These are phyloP conservation scores for Yarrowia sp. DNA, from an alignment of 805 yeast genomes.

Conservation along the genomic window DNA sequence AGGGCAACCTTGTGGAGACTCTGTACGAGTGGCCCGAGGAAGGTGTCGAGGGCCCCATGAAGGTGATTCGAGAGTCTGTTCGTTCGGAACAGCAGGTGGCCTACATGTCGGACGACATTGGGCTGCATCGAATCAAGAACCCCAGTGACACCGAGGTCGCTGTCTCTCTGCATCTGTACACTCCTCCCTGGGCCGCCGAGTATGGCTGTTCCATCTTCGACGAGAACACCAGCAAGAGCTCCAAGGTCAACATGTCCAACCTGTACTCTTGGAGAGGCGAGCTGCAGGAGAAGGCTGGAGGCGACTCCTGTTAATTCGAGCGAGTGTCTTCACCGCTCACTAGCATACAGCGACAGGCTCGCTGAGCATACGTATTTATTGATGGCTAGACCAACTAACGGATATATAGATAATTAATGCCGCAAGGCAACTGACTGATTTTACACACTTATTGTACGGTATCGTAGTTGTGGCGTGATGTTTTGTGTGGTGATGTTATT, in stretches of 20 bases:
- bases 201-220: conserved; percentile 48
- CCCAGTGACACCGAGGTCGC: conserved; percentile 46
- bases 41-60: conserved; percentile 32
- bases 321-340: too few species aligned
- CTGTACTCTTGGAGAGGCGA: conserved; percentile 62
- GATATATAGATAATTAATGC: neutral
- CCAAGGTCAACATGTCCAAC: conserved; percentile 57
- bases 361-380: neutral
- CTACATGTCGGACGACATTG: conserved; percentile 64
- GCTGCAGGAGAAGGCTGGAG: conserved; percentile 16
- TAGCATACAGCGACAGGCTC: neutral
- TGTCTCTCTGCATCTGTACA: conserved; percentile 67
- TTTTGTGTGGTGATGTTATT: too few species aligned
- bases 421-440: neutral
- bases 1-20: conserved; percentile 58
- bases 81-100: conserved; percentile 48
- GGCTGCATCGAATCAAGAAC: conserved; percentile 63
- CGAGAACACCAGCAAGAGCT: conserved; percentile 48
- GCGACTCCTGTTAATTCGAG: conserved; percentile 4
- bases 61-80: conserved; percentile 35
- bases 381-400: neutral
- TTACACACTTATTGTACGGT: too few species aligned
- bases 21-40: conserved; percentile 51
- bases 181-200: conserved; percentile 71
- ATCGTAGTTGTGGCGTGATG: too few species aligned